Evolutionary conservation across 176 grass and related monocot genomes (phyloP), one percentile per base, ranked within the genome.

Genomic region (Oryza meridionalis): DNA sequence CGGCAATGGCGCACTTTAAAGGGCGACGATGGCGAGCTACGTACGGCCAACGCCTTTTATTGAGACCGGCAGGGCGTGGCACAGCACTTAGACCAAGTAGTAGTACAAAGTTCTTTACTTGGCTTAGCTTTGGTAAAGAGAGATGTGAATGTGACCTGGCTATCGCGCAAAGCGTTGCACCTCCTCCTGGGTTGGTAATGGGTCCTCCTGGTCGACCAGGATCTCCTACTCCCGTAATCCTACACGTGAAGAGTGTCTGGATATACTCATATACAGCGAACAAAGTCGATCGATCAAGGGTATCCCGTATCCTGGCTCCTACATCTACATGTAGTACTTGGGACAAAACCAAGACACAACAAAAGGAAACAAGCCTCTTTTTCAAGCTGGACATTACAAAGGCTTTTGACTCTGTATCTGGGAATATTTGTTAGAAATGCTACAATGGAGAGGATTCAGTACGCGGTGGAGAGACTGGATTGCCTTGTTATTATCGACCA

Each of bases 1-100:
- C 11, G 45, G 17, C 25, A 13, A 32, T 31, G 71, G 37, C 37
- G 24, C 75, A 24, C 84, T 90, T 90, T 90, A 84, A 86, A 79
- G 88, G 66, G 29, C 50, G 49, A 45, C 58, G 43, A 63, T 13
- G 67, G 84, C 78, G 50, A 68, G 49, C 61, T 82, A 43, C 75
- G 4, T 35, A 35, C 4, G 69, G 84, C 49, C 22, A 9, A 9
- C 38, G 73, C 84, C 86, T 90, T 58, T 58, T 58, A 21, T 58
- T 75, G 83, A n/a, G 65, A 47, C 40, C 2, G 63, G 71, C 38
- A 65, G 29, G 46, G 64, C 22, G 77, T 81, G 59, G 78, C 88
- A 38, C 45, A 74, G 84, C 73, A 86, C 84, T 78, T 49, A 2
- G 24, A 19, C 21, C 9, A 16, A 37, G 12, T 27, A 65, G 1